Base-by-base conservation (phyloP, 1,284 basidiomycete genomes). In the Dichomitus squalens region DNA sequence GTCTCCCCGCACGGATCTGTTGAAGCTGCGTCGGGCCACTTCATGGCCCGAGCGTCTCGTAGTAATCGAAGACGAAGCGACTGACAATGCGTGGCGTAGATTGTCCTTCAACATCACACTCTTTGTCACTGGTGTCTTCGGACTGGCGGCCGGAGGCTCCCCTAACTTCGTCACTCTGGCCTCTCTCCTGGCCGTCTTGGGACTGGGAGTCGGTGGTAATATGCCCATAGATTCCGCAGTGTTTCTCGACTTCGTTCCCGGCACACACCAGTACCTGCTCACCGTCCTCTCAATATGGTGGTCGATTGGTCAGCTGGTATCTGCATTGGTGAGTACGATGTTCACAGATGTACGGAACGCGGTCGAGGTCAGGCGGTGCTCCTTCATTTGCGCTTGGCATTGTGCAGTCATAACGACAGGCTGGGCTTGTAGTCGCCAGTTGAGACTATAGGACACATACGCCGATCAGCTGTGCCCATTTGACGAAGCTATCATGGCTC, bases 221-320 rank as follows among this genome's bases (percentile, higher is more conserved):
- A 64, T 82, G 52, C 81, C 87, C 2, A 85, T 88, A 33, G 87
- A 88, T 65, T 83, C 84, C 7, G 82, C 83, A 8, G 83, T 89
- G 53, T 84, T 86, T 63, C 75, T 88, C 54, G 87, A 89, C 64
- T 87, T 87, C 53, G 68, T 88, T 0, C 88, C 88, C 0, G 82
- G 78, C 8, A 80, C 81, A 16, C 86, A 88, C 63, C 88, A 89
- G 58, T 89, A 86, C 62, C 78, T 89, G 8, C 72, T 90, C 18
- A 88, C 88, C 0, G 73, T 88, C 20, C 75, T 90, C 6, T 86
- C 86, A 0, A 82, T 88, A 21, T 90, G 84, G 85, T 90, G 87
- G 87, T 80, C 81, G 4, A 77, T 89, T 64, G 83, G 89, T 56
- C 80, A 86, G 71, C 75, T 91, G 38, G 61, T 90, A 49, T 79